Evolutionary conservation across 2,329 filamentous ascomycete genomes (phyloP), one percentile per base, ranked within the genome.

Genomic region (Diplocarpon rosae): DNA sequence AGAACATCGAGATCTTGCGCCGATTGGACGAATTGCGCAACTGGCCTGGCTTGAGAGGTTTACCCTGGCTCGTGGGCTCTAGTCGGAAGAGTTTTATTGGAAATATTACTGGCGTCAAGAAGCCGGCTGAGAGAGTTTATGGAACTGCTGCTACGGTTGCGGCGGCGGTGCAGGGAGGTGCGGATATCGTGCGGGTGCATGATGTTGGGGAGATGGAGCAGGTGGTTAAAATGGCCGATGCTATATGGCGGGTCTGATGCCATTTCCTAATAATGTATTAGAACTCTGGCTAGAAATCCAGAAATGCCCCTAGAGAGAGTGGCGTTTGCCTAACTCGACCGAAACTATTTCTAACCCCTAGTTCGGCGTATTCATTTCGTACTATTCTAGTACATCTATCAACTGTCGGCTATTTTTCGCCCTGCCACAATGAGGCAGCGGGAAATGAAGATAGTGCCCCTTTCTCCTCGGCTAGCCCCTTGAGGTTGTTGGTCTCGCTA

Each of bases 1-100:
- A 95, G 62, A 95, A 95, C 63, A 67, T 95, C 2, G 79, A 87
- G 55, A 67, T 98, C 2, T 67, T 98, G 29, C 71, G 84, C 8
- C 66, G 76, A 1, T 65, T 93, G 28, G 69, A 71, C 8, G 75
- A 79, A 52, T 66, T 94, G 51, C 71, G 80, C 24, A 65, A 67
- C 35, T 80, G 76, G 71, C 75, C 76, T 12, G 79, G 77, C 0
- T 63, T 92, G 17, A 66, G 72, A 44, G 80, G 78, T 0, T 67
- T 94, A 14, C 89, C 92, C 0, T 96, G 90, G 90, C 69, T 96
- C 16, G 71, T 96, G 31, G 92, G 92, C 0, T 79, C 83, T 13
- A 95, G 88, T 64, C 77, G 90, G 49, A 98, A 98, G 68, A 72
- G 76, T 16, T 98, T 98, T 60, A 78, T 98, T 44, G 90, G 90